phyloP scores from a whole-genome alignment of 108 stramenopile species.

The Schizochytrium sp. region DNA sequence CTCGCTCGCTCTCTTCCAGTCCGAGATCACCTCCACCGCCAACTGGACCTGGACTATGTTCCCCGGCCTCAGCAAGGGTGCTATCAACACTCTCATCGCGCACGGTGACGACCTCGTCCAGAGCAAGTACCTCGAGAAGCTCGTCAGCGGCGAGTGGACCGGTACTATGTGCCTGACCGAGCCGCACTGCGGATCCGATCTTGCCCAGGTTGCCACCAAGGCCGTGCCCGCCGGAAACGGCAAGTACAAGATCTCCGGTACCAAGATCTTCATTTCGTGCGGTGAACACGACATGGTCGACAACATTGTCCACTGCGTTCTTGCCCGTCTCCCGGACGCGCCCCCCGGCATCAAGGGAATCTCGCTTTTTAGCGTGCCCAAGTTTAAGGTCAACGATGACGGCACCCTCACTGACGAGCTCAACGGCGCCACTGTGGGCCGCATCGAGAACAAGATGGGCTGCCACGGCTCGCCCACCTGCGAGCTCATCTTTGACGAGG shows the following conservation, averaged over 20 bases:
- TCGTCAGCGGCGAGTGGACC: not conserved
- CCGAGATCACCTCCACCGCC: conserved; percentile 25
- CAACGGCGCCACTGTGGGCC: conserved; percentile 18
- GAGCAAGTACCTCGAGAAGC: conserved; percentile 16
- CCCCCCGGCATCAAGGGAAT: conserved; percentile 21
- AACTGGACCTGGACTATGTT: conserved; percentile 32
- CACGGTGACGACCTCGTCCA: conserved; percentile 10
- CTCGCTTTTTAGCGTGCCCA: conserved; percentile 31
- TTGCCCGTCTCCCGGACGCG: conserved; percentile 17
- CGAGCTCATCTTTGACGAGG: not conserved
- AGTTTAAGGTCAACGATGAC: conserved; percentile 17
- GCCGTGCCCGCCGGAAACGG: conserved; percentile 8
- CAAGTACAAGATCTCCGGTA: conserved; percentile 17
- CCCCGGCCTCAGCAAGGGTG: conserved; percentile 17
- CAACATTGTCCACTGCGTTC: conserved; percentile 36
- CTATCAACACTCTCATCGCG: conserved; percentile 15
- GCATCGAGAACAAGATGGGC: conserved; percentile 37
- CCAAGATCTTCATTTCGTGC: conserved; percentile 29
- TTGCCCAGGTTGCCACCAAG: conserved; percentile 12
- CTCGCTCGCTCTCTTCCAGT: conserved; percentile 21
- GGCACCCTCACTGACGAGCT: not conserved
- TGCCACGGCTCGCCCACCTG: conserved; percentile 9
- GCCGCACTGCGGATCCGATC: conserved; percentile 19
- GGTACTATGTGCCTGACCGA: conserved; percentile 34
- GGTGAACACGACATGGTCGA: conserved; percentile 29